Evolutionary conservation across 371 early-diverging fungal species (phyloP).

Genomic region (Dichotomocladium elegans): DNA sequence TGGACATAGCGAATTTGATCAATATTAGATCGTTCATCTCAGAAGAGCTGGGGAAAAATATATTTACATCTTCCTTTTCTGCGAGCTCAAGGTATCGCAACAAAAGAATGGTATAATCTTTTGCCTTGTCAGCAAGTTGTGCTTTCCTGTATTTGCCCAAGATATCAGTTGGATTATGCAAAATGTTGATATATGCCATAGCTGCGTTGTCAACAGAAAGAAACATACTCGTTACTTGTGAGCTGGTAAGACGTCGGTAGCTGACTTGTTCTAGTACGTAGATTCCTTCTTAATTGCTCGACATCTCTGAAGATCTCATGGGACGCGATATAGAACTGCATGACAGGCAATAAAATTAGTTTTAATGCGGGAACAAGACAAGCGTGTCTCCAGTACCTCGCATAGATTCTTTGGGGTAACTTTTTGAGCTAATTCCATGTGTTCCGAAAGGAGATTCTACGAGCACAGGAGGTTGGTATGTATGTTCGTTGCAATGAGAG

Average conservation of each 20-base stretch:
- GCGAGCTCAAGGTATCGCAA: background rate
- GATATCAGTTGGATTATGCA: background rate
- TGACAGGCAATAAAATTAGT: too few species aligned
- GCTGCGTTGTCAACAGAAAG: background rate
- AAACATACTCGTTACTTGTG: background rate
- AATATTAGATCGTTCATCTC: background rate
- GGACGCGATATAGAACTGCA: background rate
- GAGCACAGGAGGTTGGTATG: too few species aligned
- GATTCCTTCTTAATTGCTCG: background rate
- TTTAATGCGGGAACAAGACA: too few species aligned
- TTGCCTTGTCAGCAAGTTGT: background rate
- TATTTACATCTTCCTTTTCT: background rate
- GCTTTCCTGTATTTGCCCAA: background rate
- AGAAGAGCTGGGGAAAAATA: too few species aligned
- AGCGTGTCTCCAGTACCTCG: too few species aligned
- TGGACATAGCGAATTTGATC: background rate
- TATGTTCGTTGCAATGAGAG: too few species aligned
- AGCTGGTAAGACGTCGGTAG: background rate
- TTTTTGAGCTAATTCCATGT: too few species aligned
- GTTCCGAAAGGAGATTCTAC: too few species aligned
- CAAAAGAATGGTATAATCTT: background rate
- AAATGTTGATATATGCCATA: too few species aligned
- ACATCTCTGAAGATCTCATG: background rate
- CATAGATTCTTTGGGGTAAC: background rate
- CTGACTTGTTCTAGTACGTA: background rate